A percentile compares a stretch with the other conserved stretches of the same genome.
Evolutionary conservation across 176 grass and related monocot genomes (phyloP).

Genomic region (Juncus effusus): DNA sequence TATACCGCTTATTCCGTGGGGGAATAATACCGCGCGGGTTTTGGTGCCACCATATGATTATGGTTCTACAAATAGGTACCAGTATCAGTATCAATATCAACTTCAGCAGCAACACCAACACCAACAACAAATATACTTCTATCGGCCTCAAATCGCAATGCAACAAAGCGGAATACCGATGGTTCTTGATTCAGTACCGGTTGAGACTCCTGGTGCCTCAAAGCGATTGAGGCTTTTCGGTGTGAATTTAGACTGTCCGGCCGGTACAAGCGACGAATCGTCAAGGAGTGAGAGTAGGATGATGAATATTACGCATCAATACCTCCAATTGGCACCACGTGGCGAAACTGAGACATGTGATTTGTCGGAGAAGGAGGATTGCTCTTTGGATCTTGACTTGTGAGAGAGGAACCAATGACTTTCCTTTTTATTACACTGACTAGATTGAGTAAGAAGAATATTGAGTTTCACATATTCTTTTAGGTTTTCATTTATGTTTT

Average conservation of each 20-base stretch:
- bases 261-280: constrained; percentile 3
- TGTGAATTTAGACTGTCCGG: constrained; percentile 61
- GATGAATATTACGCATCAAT: constrained; percentile 12
- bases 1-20: constrained; percentile 38
- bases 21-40: constrained; percentile 19
- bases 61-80: constrained; percentile 22
- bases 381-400: constrained; percentile 76
- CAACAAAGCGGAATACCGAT: constrained; percentile 38
- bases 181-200: constrained; percentile 57
- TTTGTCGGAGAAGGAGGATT: constrained; percentile 45
- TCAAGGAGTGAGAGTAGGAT: constrained; percentile 6
- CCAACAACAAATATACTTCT: constrained; percentile 42
- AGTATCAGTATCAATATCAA: constrained; percentile 8
- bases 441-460: constrained; percentile 26
- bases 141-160: constrained; percentile 45
- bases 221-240: constrained; percentile 85
- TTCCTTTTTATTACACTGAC: background rate
- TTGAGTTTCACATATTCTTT: constrained; percentile 22
- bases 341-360: constrained; percentile 36
- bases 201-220: constrained; percentile 10
- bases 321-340: constrained; percentile 7
- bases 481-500: constrained; percentile 6
- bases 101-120: constrained; percentile 4
- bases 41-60: constrained; percentile 23
- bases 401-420: constrained; percentile 21